Base-by-base conservation (phyloP, 2,329 filamentous ascomycete species). In the Hortaea werneckii region DNA sequence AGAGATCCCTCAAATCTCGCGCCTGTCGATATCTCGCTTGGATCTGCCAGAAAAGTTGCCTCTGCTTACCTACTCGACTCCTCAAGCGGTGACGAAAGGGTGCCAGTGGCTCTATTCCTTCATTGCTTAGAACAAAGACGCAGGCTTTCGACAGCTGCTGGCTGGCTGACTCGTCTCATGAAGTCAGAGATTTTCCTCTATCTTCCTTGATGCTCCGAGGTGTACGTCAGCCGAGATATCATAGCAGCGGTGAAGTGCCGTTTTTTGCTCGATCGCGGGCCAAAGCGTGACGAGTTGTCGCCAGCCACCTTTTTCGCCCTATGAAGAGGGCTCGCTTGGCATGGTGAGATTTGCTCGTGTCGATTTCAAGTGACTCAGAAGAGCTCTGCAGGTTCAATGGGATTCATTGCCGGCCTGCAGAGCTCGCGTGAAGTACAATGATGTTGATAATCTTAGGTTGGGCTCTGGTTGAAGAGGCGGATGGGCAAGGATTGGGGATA, bases 191-290 rank as follows among this genome's bases (percentile, higher is more conserved):
- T 20, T 20, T 4, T 20, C 20, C 20, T 20, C 20, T 20, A 20
- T 20, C 20, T 20, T 20, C 20, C 20, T 20, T 20, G 20, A 20
- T 20, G 20, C 20, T 20, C 20, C 20, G 20, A 20, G 20, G 20
- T 20, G 20, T 20, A 20, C 20, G 20, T 20, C 20, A 20, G 20
- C 20, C 20, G 20, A 35, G 20, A 28, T 11, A 29, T 41, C 38
- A 41, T 37, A 41, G 37, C 27, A 37, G 43, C 43, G 43, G 43
- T 45, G 43, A 45, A 30, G 6, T 26, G 29, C 38, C 43, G 43
- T 13, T 11, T 35, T 13, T 29, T 30, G 9, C 37, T 28, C 26
- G 20, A 27, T 13, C 20, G 37, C 37, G 10, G 37, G 10, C 11
- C 10, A 13, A n/a, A 10, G 11, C 10, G 10, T 39, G 20, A 26